Evolutionary conservation across 225 moss, liverwort and hornwort genomes (phyloP), one percentile per base, ranked within the genome.

Genomic region (Anthoceros angustus): DNA sequence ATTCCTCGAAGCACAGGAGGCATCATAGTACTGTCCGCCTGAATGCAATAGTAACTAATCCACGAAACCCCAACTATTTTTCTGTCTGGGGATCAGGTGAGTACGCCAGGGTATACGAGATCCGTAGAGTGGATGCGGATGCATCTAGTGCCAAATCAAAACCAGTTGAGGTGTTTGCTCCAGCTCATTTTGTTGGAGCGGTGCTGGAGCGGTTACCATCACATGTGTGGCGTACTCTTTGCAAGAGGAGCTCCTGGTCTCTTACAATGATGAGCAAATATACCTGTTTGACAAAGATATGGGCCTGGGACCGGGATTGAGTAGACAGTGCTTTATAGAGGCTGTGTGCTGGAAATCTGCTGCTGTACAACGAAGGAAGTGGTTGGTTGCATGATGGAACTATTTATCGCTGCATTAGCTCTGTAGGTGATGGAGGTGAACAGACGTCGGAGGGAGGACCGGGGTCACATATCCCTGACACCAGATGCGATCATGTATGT

Each of bases 181-280:
- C 94, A 43, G 78, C 78, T 63, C 88, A 95, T 70, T 79, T 95
- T 50, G 64, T 78, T 70, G 88, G 82, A 68, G 64, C 63, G 74
- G 73, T 32, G 32, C 32, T 32, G 32, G 83, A 66, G 74, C 5
- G 55, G 86, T 85, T 61, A 76, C 71, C 70, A 84, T 95, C 41
- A 95, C 88, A 41, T 85, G 88, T 72, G 81, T 95, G 7, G 83
- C 90, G 8, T 95, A 88, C 71, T 90, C 94, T 41, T 81, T 77
- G 68, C 94, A 95, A 77, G 88, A 90, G 73, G 94, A 90, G 76
- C 76, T 95, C 42, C 82, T 95, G 0, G 83, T 88, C 8, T 88
- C 90, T 61, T 95, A 95, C 73, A 91, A 83, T 43, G 90, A 95
- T 65, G 94, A 90, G 75, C 82, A 90, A 3, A 85, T 95, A 62